These are phyloP conservation scores for Leucocoprinus birnbaumii DNA, from an alignment of 768 basidiomycete genomes.

Conservation along the genomic window DNA sequence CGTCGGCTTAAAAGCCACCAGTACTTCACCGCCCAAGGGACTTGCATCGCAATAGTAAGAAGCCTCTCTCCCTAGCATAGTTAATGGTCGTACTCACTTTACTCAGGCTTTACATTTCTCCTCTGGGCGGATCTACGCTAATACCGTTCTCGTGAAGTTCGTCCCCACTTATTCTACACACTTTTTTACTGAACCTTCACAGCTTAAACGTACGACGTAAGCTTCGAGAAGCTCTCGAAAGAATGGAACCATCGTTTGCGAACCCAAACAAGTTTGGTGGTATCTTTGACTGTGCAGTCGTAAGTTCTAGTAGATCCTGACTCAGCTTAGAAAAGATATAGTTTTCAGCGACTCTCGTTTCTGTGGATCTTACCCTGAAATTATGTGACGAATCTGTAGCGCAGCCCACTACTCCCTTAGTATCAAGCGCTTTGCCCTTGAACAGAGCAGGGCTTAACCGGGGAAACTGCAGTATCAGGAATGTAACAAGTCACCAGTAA, in stretches of 20 bases:
- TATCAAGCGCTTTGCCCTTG: too few species aligned
- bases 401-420: too few species aligned
- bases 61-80: background rate
- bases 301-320: too few species aligned
- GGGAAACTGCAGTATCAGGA: too few species aligned
- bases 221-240: constrained; percentile 1
- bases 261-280: background rate
- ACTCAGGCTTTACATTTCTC: constrained; percentile 16
- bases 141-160: constrained; percentile 17
- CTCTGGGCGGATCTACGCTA: constrained; percentile 18
- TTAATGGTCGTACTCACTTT: background rate
- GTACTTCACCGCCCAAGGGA: background rate
- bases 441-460: too few species aligned
- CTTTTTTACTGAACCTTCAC: too few species aligned
- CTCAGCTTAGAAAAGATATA: too few species aligned
- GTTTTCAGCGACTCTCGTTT: too few species aligned
- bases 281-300: too few species aligned
- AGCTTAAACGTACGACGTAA: constrained; percentile 9
- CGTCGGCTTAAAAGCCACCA: background rate
- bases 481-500: too few species aligned
- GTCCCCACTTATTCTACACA: background rate
- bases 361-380: too few species aligned
- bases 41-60: background rate
- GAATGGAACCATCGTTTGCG: background rate
- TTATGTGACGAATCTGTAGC: too few species aligned